Evolutionary conservation across 2,329 filamentous ascomycete species (phyloP), one percentile per base, ranked within the genome.

Genomic region (Samsoniella hepiali): DNA sequence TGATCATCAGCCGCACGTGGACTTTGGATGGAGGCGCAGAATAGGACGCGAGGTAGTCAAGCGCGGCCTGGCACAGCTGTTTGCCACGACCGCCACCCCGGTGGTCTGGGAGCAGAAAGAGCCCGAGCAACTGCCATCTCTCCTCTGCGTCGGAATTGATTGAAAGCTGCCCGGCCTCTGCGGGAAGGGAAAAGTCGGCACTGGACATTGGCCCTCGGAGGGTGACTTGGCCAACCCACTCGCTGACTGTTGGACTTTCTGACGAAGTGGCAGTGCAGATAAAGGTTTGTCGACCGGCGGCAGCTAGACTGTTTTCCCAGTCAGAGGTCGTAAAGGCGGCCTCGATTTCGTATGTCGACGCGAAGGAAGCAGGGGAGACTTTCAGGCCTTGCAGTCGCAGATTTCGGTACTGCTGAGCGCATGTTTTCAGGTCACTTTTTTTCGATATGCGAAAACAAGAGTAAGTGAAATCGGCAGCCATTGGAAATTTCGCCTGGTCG

Each of bases 81-180:
- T 44, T 44, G 22, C 55, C 66, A 32, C 66, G 49, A 5, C 64
- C 64, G 50, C 63, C 58, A 3, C 66, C 65, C 6, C 64, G 54
- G 42, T 68, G 66, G 2, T 38, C 32, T 8, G 66, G 64, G 13
- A 67, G 40, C 13, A 62, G 62, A 42, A 64, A 68, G 1, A 68
- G 62, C 17, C 62, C 62, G 36, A 65, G 64, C 53, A 67, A 63
- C 44, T 68, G 65, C 66, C 66, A 68, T 45, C 54, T 63, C 44
- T 65, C 63, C 27, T 58, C 63, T 8, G 62, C 47, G 5, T 36
- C 45, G n/a, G n/a, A 56, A 9, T 56, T n/a, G 11, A 29, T 17
- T 1, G 27, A 22, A 22, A 31, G 53, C 51, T 65, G 63, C 34
- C 53, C 58, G 9, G 58, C 55, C 11, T 54, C 63, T 15, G 22